Base-by-base conservation (phyloP, 176 grass and related monocot species). In the Zea mays region DNA sequence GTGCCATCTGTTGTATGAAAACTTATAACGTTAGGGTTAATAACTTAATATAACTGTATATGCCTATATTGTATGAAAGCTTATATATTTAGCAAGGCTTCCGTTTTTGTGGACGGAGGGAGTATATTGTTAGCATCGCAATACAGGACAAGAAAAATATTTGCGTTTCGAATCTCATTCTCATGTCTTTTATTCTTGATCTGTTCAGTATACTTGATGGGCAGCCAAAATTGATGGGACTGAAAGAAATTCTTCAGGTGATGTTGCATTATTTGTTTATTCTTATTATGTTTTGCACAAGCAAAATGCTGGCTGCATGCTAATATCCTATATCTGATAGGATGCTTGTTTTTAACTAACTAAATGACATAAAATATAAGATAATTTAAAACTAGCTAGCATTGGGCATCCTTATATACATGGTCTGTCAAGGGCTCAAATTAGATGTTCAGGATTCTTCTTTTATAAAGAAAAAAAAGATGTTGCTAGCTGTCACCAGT, bases 191-290 rank as follows among this genome's bases (percentile, higher is more conserved):
- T 86, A 61, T 79, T 15, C 65, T 75, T 85, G 61, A 61, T 17
- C 67, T 88, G 19, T 83, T 87, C 89, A 98, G 95, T 70, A 94
- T 98, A 88, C 86, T 98, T 68, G 87, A 98, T 81, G 91, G 91
- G 37, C 89, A 88, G 62, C 95, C 95, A 84, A 94, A 90, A 74
- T 72, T 98, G 68, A 98, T 98, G 91, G 95, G 95, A 74, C 86
- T 98, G 34, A 98, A 94, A 49, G 95, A 98, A 85, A 88, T 94
- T 74, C 87, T 98, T 88, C 95, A 94, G 91, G 95, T 98, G 70
- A 38, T 67, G 64, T 1, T 27, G 69, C 34, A 7, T 54, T 37
- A n/a, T 75, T 21, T 79, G 27, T 35, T 59, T 70, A 52, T 39
- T 9, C 5, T 43, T 43, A 36, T 10, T 61, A 59, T 27, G 6